Conservation (phyloP, 768 basidiomycete species). For the Kwoniella newhampshirensis region DNA sequence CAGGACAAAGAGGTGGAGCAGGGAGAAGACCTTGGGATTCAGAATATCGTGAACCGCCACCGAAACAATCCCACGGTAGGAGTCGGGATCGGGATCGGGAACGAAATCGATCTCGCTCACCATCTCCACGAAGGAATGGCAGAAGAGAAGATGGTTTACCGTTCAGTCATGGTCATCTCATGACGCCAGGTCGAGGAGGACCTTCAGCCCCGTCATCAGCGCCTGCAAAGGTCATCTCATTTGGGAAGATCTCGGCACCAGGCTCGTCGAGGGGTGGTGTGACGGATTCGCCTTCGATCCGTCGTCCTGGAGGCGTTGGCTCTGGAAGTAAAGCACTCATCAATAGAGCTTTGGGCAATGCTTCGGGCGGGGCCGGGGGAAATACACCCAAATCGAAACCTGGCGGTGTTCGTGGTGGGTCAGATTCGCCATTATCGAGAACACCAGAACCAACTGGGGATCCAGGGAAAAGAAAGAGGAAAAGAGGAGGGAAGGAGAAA, state of each 20-base stretch:
- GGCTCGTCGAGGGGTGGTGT: background rate
- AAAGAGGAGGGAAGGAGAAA: conserved; percentile 5
- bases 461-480: background rate
- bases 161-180: conserved; percentile 30
- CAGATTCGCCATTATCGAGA: no score
- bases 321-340: conserved; percentile 6
- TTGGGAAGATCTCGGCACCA: conserved; percentile 26
- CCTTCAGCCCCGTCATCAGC: conserved; percentile 16
- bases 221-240: conserved; percentile 26
- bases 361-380: background rate
- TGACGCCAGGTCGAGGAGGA: conserved; percentile 6
- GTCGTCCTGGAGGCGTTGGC: background rate
- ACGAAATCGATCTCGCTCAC: conserved; percentile 9
- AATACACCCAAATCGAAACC: background rate
- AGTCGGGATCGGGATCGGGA: no score
- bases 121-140: background rate
- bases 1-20: background rate
- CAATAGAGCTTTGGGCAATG: conserved; percentile 7
- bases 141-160: conserved; percentile 9
- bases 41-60: conserved; percentile 17
- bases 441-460: background rate
- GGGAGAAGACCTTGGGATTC: conserved; percentile 28
- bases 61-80: background rate
- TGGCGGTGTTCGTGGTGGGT: no score
- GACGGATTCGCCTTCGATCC: conserved; percentile 6